Base-by-base conservation (phyloP, 1,284 basidiomycete species). In the Cryptococcus wingfieldii region DNA sequence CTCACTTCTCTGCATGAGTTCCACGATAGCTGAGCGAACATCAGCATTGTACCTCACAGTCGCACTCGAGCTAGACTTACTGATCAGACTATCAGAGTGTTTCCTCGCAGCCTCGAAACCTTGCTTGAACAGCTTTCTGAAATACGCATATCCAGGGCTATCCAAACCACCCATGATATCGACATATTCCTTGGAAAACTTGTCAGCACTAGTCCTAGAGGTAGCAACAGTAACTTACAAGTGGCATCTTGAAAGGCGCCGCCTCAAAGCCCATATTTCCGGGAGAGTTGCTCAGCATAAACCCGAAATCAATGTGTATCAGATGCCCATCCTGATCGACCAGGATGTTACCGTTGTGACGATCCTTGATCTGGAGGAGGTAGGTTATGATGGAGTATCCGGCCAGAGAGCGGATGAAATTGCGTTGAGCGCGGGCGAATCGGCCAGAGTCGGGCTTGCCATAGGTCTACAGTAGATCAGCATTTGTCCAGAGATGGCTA, bases 191-290 rank as follows among this genome's bases (percentile, higher is more conserved):
- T 81, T 71, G n/a, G 37, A 12, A 13, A 18, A 12, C 23, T 14
- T 16, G 10, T 41, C 18, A 59, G 47, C 47, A 38, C 9, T 23
- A 18, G 23, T 23, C 45, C 5, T n/a, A 31, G 1, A 25, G 9
- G 13, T 37, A 39, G 47, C 38, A 42, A 8, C 27, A 14, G 16
- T 1, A 10, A 55, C 69, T 58, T 16, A 85, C 75, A 64, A 79
- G 80, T 6, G 93, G 87, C 28, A 98, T 79, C 76, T 99, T 99
- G 83, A 99, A 99, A 1, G 96, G 96, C 5, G 96, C 94, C 13
- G 94, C 95, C 78, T 99, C 96, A 72, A 99, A 98, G 25, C 95
- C 91, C 62, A 99, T 89, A 70, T 94, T 96, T 13, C 95, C 95
- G 0, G 96, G 96, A 5, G 92, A 93, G 75, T 97, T 96, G 39